Evolutionary conservation across 2,329 filamentous ascomycete genomes (phyloP).

Genomic region (Colletotrichum salicis): DNA sequence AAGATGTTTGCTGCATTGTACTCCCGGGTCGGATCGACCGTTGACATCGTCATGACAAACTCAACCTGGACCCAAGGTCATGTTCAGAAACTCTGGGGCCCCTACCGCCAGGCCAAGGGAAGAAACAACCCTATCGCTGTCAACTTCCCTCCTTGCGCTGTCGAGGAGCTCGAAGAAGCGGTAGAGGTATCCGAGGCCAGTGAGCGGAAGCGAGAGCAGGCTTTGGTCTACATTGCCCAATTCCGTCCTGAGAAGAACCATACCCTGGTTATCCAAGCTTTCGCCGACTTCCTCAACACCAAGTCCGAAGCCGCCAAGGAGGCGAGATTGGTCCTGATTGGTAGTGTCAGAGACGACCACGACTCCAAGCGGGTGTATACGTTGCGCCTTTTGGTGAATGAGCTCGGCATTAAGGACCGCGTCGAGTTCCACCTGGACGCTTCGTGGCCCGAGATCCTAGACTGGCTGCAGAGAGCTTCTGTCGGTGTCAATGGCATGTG

Average conservation of each 20-base stretch:
- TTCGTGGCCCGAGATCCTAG: constrained; percentile 85
- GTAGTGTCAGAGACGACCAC: constrained; percentile 86
- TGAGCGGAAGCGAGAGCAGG: constrained; percentile 75
- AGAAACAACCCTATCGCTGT: constrained; percentile 71
- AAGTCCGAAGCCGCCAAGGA: constrained; percentile 60
- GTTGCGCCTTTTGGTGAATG: constrained; percentile 84
- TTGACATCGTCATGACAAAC: constrained; percentile 98
- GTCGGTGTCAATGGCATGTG: constrained; percentile 98
- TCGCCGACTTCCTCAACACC: constrained; percentile 77
- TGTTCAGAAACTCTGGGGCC: constrained; percentile 83
- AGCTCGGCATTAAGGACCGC: constrained; percentile 83
- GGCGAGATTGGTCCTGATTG: constrained; percentile 83
- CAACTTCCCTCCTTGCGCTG: constrained; percentile 92
- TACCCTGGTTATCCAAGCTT: constrained; percentile 84
- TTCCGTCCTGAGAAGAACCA: constrained; percentile 99
- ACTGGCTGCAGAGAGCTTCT: constrained; percentile 79
- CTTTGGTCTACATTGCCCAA: constrained; percentile 92
- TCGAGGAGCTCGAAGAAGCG: constrained; percentile 80
- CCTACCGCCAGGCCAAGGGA: constrained; percentile 56
- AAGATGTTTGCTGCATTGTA: constrained; percentile 84
- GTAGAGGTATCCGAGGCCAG: constrained; percentile 77
- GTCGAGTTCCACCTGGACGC: constrained; percentile 93
- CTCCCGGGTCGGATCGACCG: constrained; percentile 80
- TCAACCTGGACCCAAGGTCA: constrained; percentile 93
- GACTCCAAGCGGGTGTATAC: constrained; percentile 89